These are phyloP conservation scores for Cyberlindnera petersonii DNA, from an alignment of 805 yeast genomes.

Conservation along the genomic window DNA sequence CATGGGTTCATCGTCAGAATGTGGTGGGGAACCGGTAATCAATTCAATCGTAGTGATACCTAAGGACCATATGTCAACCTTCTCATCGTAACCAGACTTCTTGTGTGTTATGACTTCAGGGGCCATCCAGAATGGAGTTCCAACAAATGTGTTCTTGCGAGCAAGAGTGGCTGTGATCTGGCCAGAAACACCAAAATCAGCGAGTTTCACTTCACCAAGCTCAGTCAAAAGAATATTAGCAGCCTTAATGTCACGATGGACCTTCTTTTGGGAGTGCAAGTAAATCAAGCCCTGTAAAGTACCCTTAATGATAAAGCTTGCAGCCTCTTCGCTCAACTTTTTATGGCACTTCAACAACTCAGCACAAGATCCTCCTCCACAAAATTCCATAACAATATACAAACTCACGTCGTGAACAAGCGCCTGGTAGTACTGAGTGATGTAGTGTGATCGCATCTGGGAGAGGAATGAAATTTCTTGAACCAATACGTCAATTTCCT, in stretches of 20 bases:
- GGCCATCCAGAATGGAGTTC: constrained; percentile 99
- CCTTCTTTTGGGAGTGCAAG: constrained; percentile 68
- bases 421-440: constrained; percentile 66
- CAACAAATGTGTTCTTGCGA: constrained; percentile 76
- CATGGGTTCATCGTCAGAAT: constrained; percentile 68
- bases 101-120: constrained; percentile 78
- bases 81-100: constrained; percentile 67
- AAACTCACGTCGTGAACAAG: constrained; percentile 60
- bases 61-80: constrained; percentile 93
- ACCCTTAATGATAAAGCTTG: constrained; percentile 58
- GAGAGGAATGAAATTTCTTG: constrained; percentile 79
- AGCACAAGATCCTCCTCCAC: constrained; percentile 91
- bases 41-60: constrained; percentile 92
- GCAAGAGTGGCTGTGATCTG: constrained; percentile 63
- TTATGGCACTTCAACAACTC: constrained; percentile 61
- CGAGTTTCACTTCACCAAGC: constrained; percentile 70
- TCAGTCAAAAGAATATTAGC: constrained; percentile 80
- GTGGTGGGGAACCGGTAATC: constrained; percentile 79
- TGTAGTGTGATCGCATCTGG: constrained; percentile 52
- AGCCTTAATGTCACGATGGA: constrained; percentile 88
- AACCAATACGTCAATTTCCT: constrained; percentile 64
- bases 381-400: constrained; percentile 93
- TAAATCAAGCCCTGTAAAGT: constrained; percentile 70
- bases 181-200: constrained; percentile 92
- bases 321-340: constrained; percentile 52